Conservation (phyloP, 2,329 filamentous ascomycete genomes). For the Parasarocladium wereldwijsianum region DNA sequence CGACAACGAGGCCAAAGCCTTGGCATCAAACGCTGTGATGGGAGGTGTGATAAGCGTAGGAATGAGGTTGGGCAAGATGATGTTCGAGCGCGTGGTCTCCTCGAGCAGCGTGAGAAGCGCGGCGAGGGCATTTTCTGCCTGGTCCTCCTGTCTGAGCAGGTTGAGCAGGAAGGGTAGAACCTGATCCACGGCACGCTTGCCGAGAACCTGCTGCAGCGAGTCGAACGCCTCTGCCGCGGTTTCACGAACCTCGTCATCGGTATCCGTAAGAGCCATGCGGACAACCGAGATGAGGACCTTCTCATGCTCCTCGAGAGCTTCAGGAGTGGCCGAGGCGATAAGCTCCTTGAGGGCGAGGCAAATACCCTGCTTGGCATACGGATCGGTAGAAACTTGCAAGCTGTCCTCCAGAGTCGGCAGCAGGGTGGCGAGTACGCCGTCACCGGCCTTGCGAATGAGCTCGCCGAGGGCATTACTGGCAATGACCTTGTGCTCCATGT, state of each 20-base stretch:
- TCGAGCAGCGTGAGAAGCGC: conserved; percentile 89
- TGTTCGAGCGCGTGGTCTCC: conserved; percentile 84
- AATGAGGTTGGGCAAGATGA: conserved; percentile 90
- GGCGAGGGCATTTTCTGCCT: conserved; percentile 83
- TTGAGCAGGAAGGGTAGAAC: conserved; percentile 85
- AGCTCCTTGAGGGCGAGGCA: conserved; percentile 92
- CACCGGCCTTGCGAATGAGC: conserved; percentile 90
- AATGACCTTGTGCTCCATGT: conserved; percentile 98
- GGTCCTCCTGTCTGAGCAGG: conserved; percentile 70
- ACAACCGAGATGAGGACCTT: conserved; percentile 91
- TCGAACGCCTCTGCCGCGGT: conserved; percentile 96
- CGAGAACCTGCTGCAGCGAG: conserved; percentile 80
- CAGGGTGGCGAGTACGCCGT: conserved; percentile 76
- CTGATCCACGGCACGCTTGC: conserved; percentile 89
- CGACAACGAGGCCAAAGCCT: conserved; percentile 80
- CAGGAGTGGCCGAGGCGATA: conserved; percentile 74
- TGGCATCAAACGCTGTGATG: conserved; percentile 89
- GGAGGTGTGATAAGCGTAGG: conserved; percentile 83
- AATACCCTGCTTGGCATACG: conserved; percentile 91
- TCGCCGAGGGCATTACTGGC: conserved; percentile 94
- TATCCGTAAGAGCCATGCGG: conserved; percentile 80
- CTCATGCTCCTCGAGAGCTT: conserved; percentile 86
- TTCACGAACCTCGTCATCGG: conserved; percentile 79
- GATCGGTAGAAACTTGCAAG: conserved; percentile 73
- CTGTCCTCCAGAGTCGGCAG: conserved; percentile 88